A percentile compares a stretch with the other conserved stretches of the same genome.
Evolutionary conservation across 805 yeast species (phyloP).

Genomic region (Nakazawaea laoshanensis): DNA sequence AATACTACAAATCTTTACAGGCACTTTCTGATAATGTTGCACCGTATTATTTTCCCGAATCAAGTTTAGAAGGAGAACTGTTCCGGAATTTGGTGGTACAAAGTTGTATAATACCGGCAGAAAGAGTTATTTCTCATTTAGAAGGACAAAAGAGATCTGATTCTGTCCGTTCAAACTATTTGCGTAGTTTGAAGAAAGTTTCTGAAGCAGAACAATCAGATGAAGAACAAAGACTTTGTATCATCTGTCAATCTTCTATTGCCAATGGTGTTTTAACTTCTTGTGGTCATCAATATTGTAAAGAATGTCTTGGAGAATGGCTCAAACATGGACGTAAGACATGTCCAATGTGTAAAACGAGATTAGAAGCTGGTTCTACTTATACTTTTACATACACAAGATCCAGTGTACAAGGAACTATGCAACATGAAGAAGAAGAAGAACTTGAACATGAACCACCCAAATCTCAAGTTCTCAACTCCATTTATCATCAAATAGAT

Average conservation of each 20-base stretch:
- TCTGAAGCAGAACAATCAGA: constrained; percentile 15
- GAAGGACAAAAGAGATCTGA: background rate
- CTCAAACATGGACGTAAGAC: constrained; percentile 32
- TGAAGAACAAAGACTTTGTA: constrained; percentile 47
- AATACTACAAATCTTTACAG: constrained; percentile 79
- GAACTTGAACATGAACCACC: constrained; percentile 17
- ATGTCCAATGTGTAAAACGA: constrained; percentile 80
- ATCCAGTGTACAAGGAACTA: constrained; percentile 39
- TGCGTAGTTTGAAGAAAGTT: constrained; percentile 15
- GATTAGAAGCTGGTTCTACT: constrained; percentile 39
- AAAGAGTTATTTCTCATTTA: too few relatives aligned
- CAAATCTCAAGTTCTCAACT: constrained; percentile 26
- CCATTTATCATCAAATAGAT: constrained; percentile 39
- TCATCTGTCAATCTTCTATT: constrained; percentile 69
- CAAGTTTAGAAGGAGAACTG: too few relatives aligned
- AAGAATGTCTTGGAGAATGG: constrained; percentile 77
- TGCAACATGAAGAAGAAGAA: constrained; percentile 16
- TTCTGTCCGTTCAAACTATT: constrained; percentile 7
- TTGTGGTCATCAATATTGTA: constrained; percentile 91
- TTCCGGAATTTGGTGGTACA: too few relatives aligned
- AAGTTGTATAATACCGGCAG: too few relatives aligned
- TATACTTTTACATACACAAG: constrained; percentile 62
- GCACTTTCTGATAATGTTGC: constrained; percentile 82
- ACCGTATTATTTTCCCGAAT: too few relatives aligned
- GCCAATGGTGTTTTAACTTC: constrained; percentile 71